Evolutionary conservation across 805 yeast species (phyloP).

Genomic region (Komagataella pastoris): DNA sequence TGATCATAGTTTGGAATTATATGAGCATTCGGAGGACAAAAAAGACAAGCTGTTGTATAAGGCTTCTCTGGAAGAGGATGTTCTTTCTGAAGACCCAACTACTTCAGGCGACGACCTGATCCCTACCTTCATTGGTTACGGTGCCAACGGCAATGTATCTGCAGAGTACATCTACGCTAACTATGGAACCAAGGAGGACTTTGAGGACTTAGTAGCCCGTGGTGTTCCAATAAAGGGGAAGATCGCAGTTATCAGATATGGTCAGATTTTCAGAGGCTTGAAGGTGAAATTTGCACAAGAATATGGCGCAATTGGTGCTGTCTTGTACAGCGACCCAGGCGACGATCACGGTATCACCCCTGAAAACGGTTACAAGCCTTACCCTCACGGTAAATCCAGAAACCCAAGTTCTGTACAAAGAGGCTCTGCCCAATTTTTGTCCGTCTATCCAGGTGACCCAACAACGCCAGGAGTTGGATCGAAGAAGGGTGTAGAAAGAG

Average conservation of each 20-base stretch:
- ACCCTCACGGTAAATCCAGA: constrained; percentile 69
- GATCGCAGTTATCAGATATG: constrained; percentile 58
- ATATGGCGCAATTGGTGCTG: constrained; percentile 51
- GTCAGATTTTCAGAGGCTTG: constrained; percentile 54
- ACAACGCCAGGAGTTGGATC: constrained; percentile 61
- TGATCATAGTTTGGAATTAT: constrained; percentile 34
- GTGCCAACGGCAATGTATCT: constrained; percentile 65
- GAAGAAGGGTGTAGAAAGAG: constrained; percentile 32
- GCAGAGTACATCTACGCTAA: constrained; percentile 54
- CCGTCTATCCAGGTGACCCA: constrained; percentile 64
- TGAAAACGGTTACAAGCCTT: constrained; percentile 45
- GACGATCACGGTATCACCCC: constrained; percentile 43
- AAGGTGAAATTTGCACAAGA: constrained; percentile 71
- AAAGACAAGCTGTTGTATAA: constrained; percentile 22
- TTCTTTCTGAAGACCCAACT: constrained; percentile 32
- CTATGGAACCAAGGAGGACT: constrained; percentile 55
- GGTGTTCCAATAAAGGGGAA: constrained; percentile 42
- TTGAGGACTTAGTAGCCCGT: constrained; percentile 26
- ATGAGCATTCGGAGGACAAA: constrained; percentile 11
- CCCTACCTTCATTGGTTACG: constrained; percentile 68
- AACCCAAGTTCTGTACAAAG: constrained; percentile 68
- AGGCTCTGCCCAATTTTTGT: constrained; percentile 56
- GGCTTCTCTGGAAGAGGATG: constrained; percentile 43
- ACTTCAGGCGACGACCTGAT: constrained; percentile 31
- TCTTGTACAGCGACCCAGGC: constrained; percentile 58